Evolutionary conservation across 495 filamentous ascomycete genomes (phyloP).

Genomic region (Aspergillus kassunensis): DNA sequence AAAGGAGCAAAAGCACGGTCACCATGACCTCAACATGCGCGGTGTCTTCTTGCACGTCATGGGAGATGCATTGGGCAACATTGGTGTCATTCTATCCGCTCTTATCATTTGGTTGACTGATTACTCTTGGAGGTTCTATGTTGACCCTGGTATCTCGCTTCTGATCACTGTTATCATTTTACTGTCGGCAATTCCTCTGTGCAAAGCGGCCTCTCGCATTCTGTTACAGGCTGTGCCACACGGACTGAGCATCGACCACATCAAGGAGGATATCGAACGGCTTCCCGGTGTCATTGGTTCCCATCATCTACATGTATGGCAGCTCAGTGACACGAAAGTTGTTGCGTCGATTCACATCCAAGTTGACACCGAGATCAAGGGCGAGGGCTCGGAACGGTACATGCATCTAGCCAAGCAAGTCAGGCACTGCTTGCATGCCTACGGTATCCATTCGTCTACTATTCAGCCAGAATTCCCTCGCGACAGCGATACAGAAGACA

Average conservation of each 20-base stretch:
- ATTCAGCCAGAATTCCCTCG: slow-evolving; percentile 94
- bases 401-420: slow-evolving; percentile 83
- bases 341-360: slow-evolving; percentile 91
- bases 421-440: slow-evolving; percentile 82
- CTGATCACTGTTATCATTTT: slow-evolving; percentile 96
- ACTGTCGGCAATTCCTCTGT: slow-evolving; percentile 82
- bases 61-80: slow-evolving; percentile 93
- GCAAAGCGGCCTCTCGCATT: slow-evolving; percentile 88
- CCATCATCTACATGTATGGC: slow-evolving; percentile 97
- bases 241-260: slow-evolving; percentile 80
- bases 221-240: slow-evolving; percentile 89
- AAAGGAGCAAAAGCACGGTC: slow-evolving; percentile 51
- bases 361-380: slow-evolving; percentile 70
- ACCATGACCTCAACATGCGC: slow-evolving; percentile 96
- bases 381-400: slow-evolving; percentile 70
- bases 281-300: slow-evolving; percentile 82
- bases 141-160: slow-evolving; percentile 91
- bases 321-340: slow-evolving; percentile 87
- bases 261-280: slow-evolving; percentile 83
- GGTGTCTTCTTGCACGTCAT: slow-evolving; percentile 95
- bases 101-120: slow-evolving; percentile 86
- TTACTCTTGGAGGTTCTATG: slow-evolving; percentile 66
- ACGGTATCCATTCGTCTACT: slow-evolving; percentile 95
- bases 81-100: slow-evolving; percentile 92
- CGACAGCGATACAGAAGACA: slow-evolving; percentile 52